A percentile compares a stretch with the other conserved stretches of the same genome.
These are phyloP conservation scores for Daldinia concentrica DNA, from an alignment of 495 filamentous ascomycete genomes.

Conservation along the genomic window DNA sequence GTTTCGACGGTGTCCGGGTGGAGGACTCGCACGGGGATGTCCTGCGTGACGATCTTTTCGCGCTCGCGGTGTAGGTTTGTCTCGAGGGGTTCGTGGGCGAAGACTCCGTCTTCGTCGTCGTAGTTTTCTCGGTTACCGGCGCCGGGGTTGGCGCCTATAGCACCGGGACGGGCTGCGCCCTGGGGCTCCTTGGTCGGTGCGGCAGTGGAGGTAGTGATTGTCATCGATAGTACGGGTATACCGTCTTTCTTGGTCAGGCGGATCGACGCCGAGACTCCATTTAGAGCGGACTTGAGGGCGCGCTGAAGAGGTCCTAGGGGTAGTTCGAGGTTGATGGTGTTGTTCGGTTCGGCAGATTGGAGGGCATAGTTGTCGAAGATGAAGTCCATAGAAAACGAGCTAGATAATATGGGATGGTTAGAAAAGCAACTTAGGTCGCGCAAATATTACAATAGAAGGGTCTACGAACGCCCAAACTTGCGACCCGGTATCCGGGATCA, in stretches of 20 bases:
- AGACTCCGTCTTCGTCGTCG: slow-evolving; percentile 54
- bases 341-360: slow-evolving; percentile 79
- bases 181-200: slow-evolving; percentile 47
- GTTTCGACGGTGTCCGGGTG: slow-evolving; percentile 79
- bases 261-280: slow-evolving; percentile 78
- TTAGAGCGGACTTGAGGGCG: slow-evolving; percentile 83
- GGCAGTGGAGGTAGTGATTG: slow-evolving; percentile 76
- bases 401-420: slow-evolving; percentile 26
- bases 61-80: slow-evolving; percentile 65
- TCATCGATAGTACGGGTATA: slow-evolving; percentile 83
- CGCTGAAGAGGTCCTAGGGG: slow-evolving; percentile 81
- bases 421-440: neutral
- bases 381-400: slow-evolving; percentile 70
- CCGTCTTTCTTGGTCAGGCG: slow-evolving; percentile 93
- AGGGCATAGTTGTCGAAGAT: slow-evolving; percentile 91
- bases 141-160: slow-evolving; percentile 31
- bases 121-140: slow-evolving; percentile 23
- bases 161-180: slow-evolving; percentile 41
- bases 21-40: slow-evolving; percentile 91
- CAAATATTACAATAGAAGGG: slow-evolving; percentile 3
- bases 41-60: slow-evolving; percentile 92
- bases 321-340: slow-evolving; percentile 94
- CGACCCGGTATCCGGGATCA: slow-evolving; percentile 90
- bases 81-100: slow-evolving; percentile 60
- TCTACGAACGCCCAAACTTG: slow-evolving; percentile 93